These are phyloP conservation scores for Cystoisospora suis DNA, from an alignment of 169 alveolate species.

Conservation along the genomic window DNA sequence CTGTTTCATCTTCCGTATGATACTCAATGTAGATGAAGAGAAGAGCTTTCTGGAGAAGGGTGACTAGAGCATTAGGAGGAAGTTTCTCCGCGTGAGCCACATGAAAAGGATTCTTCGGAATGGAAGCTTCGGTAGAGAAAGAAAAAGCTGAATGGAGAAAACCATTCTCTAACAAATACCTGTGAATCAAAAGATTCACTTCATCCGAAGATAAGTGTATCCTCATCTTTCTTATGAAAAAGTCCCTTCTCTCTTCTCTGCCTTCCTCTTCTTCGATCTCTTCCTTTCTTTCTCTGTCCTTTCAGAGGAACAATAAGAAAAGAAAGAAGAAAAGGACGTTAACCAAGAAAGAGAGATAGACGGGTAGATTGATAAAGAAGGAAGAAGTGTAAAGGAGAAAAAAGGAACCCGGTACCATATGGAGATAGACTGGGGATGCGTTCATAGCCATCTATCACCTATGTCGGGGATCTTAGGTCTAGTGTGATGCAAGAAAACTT, in stretches of 20 bases:
- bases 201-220: conserved; percentile 87
- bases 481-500: too few species aligned
- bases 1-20: conserved; percentile 85
- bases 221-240: conserved; percentile 73
- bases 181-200: conserved; percentile 84
- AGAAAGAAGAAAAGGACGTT: neutral
- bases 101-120: conserved; percentile 81
- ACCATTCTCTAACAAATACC: conserved; percentile 89
- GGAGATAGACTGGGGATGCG: too few species aligned
- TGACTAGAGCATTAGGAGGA: conserved; percentile 87
- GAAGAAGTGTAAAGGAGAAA: too few species aligned
- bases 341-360: neutral
- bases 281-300: neutral
- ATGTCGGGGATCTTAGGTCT: too few species aligned
- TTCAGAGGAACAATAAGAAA: neutral
- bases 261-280: neutral
- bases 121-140: conserved; percentile 83
- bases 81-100: conserved; percentile 83
- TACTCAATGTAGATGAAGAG: conserved; percentile 84
- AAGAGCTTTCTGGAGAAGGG: conserved; percentile 89
- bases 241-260: neutral
- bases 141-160: conserved; percentile 84
- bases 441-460: too few species aligned
- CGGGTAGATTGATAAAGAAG: neutral
- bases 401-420: too few species aligned